Evolutionary conservation across 1,284 basidiomycete genomes (phyloP).

Genomic region (Rhodotorula sp.): DNA sequence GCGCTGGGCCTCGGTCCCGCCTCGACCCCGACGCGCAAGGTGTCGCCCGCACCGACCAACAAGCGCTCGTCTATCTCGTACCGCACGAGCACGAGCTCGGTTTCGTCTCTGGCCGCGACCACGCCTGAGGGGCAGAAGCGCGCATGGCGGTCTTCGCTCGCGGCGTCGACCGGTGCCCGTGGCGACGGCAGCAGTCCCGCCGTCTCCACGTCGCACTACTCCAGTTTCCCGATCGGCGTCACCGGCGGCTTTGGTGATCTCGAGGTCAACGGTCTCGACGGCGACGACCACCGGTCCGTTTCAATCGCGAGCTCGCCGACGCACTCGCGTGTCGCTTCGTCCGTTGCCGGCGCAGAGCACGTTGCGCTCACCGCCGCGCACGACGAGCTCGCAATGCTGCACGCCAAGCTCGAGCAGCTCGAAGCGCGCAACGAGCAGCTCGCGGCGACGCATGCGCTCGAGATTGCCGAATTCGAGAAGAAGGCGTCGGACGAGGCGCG

Average conservation of each 20-base stretch:
- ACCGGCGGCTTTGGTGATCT: conserved; percentile 40
- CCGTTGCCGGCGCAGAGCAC: not conserved
- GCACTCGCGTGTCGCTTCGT: not conserved
- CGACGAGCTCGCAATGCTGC: conserved; percentile 35
- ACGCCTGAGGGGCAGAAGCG: conserved; percentile 10
- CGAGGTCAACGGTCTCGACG: conserved; percentile 27
- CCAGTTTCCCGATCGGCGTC: conserved; percentile 35
- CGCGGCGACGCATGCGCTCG: conserved; percentile 30
- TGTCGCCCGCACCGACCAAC: conserved; percentile 1
- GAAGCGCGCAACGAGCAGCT: conserved; percentile 22
- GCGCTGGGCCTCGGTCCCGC: conserved; percentile 6
- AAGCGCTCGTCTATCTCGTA: conserved; percentile 40
- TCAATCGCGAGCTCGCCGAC: not conserved
- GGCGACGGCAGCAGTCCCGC: conserved; percentile 4
- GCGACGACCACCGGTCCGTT: not conserved
- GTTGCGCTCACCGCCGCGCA: not conserved
- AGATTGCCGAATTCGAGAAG: conserved; percentile 38
- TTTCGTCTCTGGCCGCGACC: conserved; percentile 4
- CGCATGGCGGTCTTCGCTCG: not conserved
- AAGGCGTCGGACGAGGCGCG: conserved; percentile 34
- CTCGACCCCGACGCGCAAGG: conserved; percentile 12
- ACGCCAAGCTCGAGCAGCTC: conserved; percentile 34
- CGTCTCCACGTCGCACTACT: conserved; percentile 25
- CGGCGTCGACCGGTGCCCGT: not conserved
- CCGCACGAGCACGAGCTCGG: conserved; percentile 20